These are phyloP conservation scores for Fusarium solani-melongenae DNA, from an alignment of 2,329 filamentous ascomycete genomes.

Conservation along the genomic window DNA sequence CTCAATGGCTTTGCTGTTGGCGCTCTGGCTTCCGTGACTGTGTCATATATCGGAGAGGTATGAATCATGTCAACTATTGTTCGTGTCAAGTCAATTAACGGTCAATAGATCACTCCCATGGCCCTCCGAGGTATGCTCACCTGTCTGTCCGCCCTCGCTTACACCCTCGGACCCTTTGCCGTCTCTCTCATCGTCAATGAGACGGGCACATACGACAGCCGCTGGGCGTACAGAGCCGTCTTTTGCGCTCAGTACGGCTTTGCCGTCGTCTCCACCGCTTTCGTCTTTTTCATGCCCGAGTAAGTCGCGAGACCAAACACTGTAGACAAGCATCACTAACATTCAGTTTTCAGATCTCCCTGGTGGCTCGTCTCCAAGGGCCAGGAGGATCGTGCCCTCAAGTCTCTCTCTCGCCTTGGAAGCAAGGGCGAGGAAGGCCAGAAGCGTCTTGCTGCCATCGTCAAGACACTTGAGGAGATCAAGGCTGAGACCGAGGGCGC, in stretches of 20 bases:
- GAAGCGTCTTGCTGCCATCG: conserved; percentile 44
- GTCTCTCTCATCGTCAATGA: conserved; percentile 48
- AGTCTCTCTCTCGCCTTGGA: conserved; percentile 49
- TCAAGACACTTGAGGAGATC: conserved; percentile 48
- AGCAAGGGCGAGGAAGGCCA: conserved; percentile 40
- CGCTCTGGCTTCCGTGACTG: conserved; percentile 39
- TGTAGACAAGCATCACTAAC: not conserved
- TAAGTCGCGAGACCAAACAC: conserved; percentile 27
- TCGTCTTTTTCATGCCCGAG: conserved; percentile 54
- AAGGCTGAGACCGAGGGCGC: conserved; percentile 50
- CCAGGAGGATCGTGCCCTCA: conserved; percentile 48
- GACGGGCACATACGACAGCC: conserved; percentile 38
- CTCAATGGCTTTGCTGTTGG: conserved; percentile 54
- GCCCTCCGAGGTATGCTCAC: conserved; percentile 45
- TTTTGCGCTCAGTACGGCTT: conserved; percentile 50
- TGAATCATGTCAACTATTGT: not conserved
- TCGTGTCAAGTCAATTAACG: not conserved
- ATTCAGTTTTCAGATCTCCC: conserved; percentile 42
- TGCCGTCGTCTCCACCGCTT: conserved; percentile 42
- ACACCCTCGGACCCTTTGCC: conserved; percentile 46
- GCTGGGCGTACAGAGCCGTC: conserved; percentile 49
- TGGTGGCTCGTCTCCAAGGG: conserved; percentile 52
- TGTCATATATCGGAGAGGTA: conserved; percentile 49
- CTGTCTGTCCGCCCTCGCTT: conserved; percentile 44
- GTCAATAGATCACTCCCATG: conserved; percentile 40